Evolutionary conservation across 306 rosid genomes (phyloP).

Genomic region (Acmispon strigosus): DNA sequence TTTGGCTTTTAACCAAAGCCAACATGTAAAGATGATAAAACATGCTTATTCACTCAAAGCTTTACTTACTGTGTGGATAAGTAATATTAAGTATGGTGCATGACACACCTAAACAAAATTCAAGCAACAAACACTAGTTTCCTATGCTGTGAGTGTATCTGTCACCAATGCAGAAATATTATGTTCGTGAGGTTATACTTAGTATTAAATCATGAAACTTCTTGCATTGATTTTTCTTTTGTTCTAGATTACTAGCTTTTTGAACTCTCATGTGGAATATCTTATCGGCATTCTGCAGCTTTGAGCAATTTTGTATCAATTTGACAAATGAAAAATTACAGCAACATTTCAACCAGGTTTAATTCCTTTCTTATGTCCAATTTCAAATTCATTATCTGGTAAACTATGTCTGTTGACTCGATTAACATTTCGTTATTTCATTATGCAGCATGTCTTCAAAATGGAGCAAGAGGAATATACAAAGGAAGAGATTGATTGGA

Average conservation of each 20-base stretch:
- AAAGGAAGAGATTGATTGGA: constrained; percentile 92
- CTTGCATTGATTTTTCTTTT: background rate
- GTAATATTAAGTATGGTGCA: background rate
- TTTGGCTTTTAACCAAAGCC: background rate
- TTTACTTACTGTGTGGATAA: background rate
- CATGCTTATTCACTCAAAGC: background rate
- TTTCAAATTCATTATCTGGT: constrained; percentile 14
- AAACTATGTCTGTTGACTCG: constrained; percentile 9
- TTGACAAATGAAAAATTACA: constrained; percentile 97
- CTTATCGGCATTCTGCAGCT: constrained; percentile 47
- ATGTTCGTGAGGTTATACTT: background rate
- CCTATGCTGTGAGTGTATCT: background rate
- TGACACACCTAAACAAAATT: background rate
- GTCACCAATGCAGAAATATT: background rate
- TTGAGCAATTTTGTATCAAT: constrained; percentile 97
- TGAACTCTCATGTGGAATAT: background rate
- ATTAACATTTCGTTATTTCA: background rate
- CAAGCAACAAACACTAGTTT: background rate
- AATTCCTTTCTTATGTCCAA: constrained; percentile 7
- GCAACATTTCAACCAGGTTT: constrained; percentile 98
- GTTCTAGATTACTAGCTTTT: constrained; percentile 1
- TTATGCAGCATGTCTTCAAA: constrained; percentile 89
- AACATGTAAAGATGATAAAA: background rate
- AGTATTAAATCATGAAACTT: background rate
- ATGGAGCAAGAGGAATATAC: constrained; percentile 99